phyloP scores from a whole-genome alignment of 1,284 basidiomycete genomes.

The Cystobasidium sp. region DNA sequence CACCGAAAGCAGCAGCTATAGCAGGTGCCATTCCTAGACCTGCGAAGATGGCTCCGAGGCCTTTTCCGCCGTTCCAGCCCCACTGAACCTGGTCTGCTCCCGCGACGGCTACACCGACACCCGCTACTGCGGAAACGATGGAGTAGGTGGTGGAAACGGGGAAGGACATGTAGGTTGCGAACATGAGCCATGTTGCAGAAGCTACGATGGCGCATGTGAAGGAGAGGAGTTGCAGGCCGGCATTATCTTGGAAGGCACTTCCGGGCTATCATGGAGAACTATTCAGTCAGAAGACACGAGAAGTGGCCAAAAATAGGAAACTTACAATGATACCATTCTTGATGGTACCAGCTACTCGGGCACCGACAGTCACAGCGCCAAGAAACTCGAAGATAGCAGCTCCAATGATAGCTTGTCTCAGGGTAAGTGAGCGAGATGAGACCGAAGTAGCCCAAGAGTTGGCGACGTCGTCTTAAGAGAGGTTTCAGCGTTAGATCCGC shows the following conservation, averaged over 20 bases:
- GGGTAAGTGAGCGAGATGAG: conserved; percentile 60
- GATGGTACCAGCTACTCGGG: conserved; percentile 60
- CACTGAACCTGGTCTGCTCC: conserved; percentile 59
- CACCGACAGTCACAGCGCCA: conserved; percentile 60
- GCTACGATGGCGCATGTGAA: conserved; percentile 59
- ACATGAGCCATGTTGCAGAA: conserved; percentile 57
- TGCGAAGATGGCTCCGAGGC: conserved; percentile 59
- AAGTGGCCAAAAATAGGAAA: too few species aligned
- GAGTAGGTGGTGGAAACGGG: conserved; percentile 61
- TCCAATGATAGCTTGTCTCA: conserved; percentile 59
- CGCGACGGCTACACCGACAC: conserved; percentile 61
- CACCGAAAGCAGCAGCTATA: conserved; percentile 59
- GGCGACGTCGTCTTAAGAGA: conserved; percentile 55
- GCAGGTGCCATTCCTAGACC: conserved; percentile 55
- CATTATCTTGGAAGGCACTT: conserved; percentile 58
- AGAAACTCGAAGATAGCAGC: conserved; percentile 61
- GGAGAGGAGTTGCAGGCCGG: conserved; percentile 60
- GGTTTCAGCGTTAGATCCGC: too few species aligned
- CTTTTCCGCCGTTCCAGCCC: conserved; percentile 62
- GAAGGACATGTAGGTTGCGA: conserved; percentile 58
- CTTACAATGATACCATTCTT: conserved; percentile 60
- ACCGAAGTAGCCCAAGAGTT: conserved; percentile 62
- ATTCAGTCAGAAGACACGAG: not conserved
- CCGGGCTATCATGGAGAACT: conserved; percentile 17
- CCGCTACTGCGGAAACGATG: conserved; percentile 60